A percentile compares a stretch with the other conserved stretches of the same genome.
Evolutionary conservation across 163 green algal species (phyloP).

Genomic region (Coccomyxa subellipsoidea): DNA sequence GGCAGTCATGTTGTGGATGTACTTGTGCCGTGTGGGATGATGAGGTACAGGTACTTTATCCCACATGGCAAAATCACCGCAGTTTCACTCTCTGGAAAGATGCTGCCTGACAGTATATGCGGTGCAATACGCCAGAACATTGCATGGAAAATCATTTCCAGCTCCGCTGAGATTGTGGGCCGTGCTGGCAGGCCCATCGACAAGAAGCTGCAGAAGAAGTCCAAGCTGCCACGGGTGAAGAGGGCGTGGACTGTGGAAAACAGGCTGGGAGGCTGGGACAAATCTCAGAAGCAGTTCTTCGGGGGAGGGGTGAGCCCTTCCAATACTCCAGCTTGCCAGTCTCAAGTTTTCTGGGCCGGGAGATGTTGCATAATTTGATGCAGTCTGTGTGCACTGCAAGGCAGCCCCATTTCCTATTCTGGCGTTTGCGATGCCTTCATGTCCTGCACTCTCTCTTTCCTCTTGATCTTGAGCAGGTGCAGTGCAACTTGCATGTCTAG

Average conservation of each 20-base stretch:
- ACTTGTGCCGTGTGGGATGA: not conserved
- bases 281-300: constrained; percentile 66
- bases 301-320: constrained; percentile 36
- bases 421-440: too few species aligned
- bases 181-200: constrained; percentile 30
- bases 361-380: not conserved
- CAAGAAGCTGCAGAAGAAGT: constrained; percentile 25
- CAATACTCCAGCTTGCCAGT: not conserved
- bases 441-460: too few species aligned
- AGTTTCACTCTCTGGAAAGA: too few species aligned
- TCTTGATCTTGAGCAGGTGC: too few species aligned
- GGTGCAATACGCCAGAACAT: too few species aligned
- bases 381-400: not conserved
- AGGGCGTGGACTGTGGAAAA: constrained; percentile 67
- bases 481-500: not conserved
- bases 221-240: constrained; percentile 36
- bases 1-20: not conserved
- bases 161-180: not conserved
- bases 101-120: too few species aligned
- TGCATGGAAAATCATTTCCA: not conserved
- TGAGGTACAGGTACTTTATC: not conserved
- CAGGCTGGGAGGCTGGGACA: constrained; percentile 65
- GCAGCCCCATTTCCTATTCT: not conserved
- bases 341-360: not conserved
- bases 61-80: too few species aligned